Base-by-base conservation (phyloP, 2,329 filamentous ascomycete species). In the Apiospora rasikravindrae region DNA sequence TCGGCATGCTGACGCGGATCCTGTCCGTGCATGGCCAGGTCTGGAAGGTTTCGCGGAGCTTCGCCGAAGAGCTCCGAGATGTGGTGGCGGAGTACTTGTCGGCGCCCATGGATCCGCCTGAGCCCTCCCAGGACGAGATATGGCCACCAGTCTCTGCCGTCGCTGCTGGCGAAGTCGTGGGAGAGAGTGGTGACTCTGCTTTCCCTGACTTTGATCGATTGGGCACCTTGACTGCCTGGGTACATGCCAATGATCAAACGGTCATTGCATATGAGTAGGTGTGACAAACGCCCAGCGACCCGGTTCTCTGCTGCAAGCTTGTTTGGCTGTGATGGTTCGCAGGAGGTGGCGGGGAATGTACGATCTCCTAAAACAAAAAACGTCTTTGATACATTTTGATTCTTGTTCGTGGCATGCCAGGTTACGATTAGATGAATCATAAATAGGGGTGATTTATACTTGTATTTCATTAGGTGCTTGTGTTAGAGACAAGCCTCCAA, bases 11-110 rank as follows among this genome's bases (percentile, higher is more conserved):
- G 7, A 72, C 80, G 29, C 77, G 77, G 68, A 77, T 82, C 11
- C 75, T 81, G 19, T 78, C 75, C 24, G 75, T 76, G 42, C 78
- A 80, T n/a, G 79, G 80, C n/a, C 77, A 81, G 64, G 80, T 78
- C 51, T 81, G 80, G 77, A 75, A 78, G 0, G 73, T 84, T 29
- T 81, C 82, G 5, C 80, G 77, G 67, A 78, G 77, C 69, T 77
- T 82, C 51, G 78, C 80, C 22, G 81, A 82, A 24, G 81, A 83
- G 69, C 77, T 83, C 44, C 75, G 76, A 26, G 68, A 73, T 4
- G 77, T 80, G 10, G 76, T 76, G 14, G 77, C 76, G 64, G 78
- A 79, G 66, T 79, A 79, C 40, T 51, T 80, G 24, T 70, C 73
- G 11, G n/a, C 66, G 19, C 26, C 66, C 37, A 26, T 22, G 53